Conservation (phyloP, 2,329 filamentous ascomycete species). For the Xenosphaeropsis pyriputrescens region DNA sequence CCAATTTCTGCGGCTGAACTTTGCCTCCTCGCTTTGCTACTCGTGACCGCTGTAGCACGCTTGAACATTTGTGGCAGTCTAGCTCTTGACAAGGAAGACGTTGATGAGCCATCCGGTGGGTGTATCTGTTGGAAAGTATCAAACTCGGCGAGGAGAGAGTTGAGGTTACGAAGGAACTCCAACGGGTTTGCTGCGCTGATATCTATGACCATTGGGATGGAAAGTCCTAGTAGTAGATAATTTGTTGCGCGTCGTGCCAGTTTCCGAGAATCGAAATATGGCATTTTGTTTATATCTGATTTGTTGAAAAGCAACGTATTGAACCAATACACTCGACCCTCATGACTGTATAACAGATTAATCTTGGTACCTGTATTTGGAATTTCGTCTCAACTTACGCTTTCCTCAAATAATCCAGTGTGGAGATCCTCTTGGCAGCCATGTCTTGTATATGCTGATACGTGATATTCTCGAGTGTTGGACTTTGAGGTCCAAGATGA, state of each 20-base stretch:
- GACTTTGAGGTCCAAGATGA: constrained; percentile 12
- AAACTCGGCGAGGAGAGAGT: constrained; percentile 78
- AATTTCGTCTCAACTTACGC: constrained; percentile 42
- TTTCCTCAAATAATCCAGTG: constrained; percentile 82
- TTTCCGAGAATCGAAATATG: constrained; percentile 74
- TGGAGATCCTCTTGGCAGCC: constrained; percentile 84
- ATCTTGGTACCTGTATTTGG: constrained; percentile 1
- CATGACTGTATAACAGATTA: constrained; percentile 44
- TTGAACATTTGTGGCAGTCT: constrained; percentile 77
- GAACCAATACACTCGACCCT: constrained; percentile 95
- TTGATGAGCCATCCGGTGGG: constrained; percentile 56
- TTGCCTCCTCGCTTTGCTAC: constrained; percentile 38
- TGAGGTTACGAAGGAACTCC: constrained; percentile 79
- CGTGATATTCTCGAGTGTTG: constrained; percentile 18
- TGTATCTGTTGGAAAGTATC: constrained; percentile 86
- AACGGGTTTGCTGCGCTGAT: constrained; percentile 64
- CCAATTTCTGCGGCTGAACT: constrained; percentile 47
- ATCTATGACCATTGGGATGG: constrained; percentile 78
- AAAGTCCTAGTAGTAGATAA: constrained; percentile 84
- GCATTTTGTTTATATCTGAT: constrained; percentile 62
- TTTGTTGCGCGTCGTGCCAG: constrained; percentile 84
- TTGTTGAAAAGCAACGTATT: constrained; percentile 90
- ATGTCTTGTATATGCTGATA: constrained; percentile 65
- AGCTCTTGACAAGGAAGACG: constrained; percentile 59
- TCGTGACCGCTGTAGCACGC: constrained; percentile 31